Evolutionary conservation across 225 moss, liverwort and hornwort genomes (phyloP).

Genomic region (Thuidium tamariscinum): DNA sequence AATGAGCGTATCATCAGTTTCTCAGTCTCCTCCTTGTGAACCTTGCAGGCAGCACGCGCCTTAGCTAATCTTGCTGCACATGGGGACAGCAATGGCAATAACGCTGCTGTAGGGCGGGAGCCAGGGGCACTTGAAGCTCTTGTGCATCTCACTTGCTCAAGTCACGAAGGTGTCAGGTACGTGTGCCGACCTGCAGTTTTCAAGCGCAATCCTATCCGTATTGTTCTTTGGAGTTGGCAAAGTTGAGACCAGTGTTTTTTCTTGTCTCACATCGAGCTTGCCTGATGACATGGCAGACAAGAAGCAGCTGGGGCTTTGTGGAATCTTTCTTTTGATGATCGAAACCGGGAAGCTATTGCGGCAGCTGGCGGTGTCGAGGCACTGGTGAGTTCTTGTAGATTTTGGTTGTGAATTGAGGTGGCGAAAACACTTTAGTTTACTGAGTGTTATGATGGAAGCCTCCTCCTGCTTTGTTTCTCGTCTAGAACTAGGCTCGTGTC

Average conservation of each 20-base stretch:
- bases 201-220: neutral
- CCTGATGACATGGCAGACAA: constrained; percentile 37
- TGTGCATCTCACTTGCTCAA: constrained; percentile 84
- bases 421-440: neutral
- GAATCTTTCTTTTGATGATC: constrained; percentile 97
- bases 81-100: constrained; percentile 97
- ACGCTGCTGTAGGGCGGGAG: constrained; percentile 89
- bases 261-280: neutral
- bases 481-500: neutral
- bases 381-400: constrained; percentile 35
- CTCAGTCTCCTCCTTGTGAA: neutral
- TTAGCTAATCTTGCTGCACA: constrained; percentile 93
- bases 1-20: neutral
- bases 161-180: constrained; percentile 92
- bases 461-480: neutral
- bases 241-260: neutral
- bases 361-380: constrained; percentile 89
- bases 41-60: constrained; percentile 67
- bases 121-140: constrained; percentile 83
- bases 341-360: constrained; percentile 91
- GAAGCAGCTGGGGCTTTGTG: constrained; percentile 96
- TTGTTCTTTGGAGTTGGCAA: neutral
- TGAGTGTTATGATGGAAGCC: neutral
- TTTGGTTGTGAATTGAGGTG: neutral
- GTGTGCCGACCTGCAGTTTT: neutral